Evolutionary conservation across 2,329 filamentous ascomycete species (phyloP), one percentile per base, ranked within the genome.

Genomic region (Fonsecaea multimorphosa): DNA sequence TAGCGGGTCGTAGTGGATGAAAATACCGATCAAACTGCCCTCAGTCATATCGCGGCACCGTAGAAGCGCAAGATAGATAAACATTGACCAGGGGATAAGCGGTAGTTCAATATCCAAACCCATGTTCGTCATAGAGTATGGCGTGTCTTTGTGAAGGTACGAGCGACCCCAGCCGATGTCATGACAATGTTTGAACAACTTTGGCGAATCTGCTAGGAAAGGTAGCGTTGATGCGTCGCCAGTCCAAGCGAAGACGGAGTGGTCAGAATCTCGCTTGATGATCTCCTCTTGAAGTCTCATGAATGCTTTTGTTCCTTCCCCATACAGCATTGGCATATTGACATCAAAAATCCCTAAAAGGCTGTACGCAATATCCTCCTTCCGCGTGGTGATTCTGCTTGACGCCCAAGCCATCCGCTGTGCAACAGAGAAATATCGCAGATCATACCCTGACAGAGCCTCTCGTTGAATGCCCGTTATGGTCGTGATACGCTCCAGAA

Each of bases 321-420:
- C 81, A 56, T 83, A 83, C 0, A 82, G 58, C 3, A 82, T 68
- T 0, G 80, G 76, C 76, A 83, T 81, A 40, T 78, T 75, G 19
- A 83, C 73, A 0, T 73, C 73, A 31, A 83, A 83, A 0, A 83
- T 74, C 0, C 81, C 81, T 2, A 83, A 60, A 0, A 83, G 71
- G 11, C 76, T 81, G 49, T 83, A 83, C 0, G 79, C 79, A 8
- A 74, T 73, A 40, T 83, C 82, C 53, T 83, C 81, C 0, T 56
- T 3, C 4, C 75, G 61, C 0, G 72, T 74, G 0, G 80, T 81
- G 2, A 70, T 61, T 16, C 74, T 74, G n/a, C 63, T 66, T 11
- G 76, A 76, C 36, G 74, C 78, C 78, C 76, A 82, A 4, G 73
- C 77, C 79, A 80, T 80, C 19, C 78, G 75, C 31, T 75, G 73